Evolutionary conservation across 495 filamentous ascomycete genomes (phyloP).

Genomic region (Aspergillus affinis): DNA sequence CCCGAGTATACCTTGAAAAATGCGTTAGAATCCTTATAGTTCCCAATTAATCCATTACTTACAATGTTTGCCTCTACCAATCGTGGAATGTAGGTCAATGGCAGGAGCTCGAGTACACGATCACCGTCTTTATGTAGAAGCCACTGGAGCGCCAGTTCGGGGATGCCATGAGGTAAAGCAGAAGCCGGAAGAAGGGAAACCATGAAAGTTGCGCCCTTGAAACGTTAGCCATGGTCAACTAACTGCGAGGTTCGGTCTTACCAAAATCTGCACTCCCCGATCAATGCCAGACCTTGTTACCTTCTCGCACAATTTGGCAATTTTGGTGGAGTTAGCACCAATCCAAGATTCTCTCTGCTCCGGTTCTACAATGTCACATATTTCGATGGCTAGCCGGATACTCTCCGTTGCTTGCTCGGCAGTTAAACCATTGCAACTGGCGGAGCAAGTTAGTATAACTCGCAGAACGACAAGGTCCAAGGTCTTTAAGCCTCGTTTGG

Average conservation of each 20-base stretch:
- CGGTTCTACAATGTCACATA: slow-evolving; percentile 44
- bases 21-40: slow-evolving; percentile 6
- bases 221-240: slow-evolving; percentile 9
- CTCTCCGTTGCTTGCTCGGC: slow-evolving; percentile 44
- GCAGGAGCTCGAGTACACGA: slow-evolving; percentile 22
- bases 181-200: slow-evolving; percentile 27
- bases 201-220: slow-evolving; percentile 41
- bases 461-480: slow-evolving; percentile 54
- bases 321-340: slow-evolving; percentile 36
- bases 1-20: slow-evolving; percentile 21
- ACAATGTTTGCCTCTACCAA: slow-evolving; percentile 29
- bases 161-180: slow-evolving; percentile 26
- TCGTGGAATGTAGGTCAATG: slow-evolving; percentile 23
- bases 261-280: slow-evolving; percentile 43
- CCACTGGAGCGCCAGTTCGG: slow-evolving; percentile 24
- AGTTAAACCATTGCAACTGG: slow-evolving; percentile 35
- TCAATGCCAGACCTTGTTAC: slow-evolving; percentile 39
- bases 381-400: slow-evolving; percentile 49
- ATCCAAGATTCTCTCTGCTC: slow-evolving; percentile 47
- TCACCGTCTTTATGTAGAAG: slow-evolving; percentile 31
- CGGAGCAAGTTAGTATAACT: slow-evolving; percentile 53
- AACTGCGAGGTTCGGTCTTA: slow-evolving; percentile 20
- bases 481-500: slow-evolving; percentile 52
- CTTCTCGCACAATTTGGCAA: slow-evolving; percentile 55
- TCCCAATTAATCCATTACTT: slow-evolving; percentile 8